Evolutionary conservation across 2,329 filamentous ascomycete species (phyloP).

Genomic region (Cercospora janseana): DNA sequence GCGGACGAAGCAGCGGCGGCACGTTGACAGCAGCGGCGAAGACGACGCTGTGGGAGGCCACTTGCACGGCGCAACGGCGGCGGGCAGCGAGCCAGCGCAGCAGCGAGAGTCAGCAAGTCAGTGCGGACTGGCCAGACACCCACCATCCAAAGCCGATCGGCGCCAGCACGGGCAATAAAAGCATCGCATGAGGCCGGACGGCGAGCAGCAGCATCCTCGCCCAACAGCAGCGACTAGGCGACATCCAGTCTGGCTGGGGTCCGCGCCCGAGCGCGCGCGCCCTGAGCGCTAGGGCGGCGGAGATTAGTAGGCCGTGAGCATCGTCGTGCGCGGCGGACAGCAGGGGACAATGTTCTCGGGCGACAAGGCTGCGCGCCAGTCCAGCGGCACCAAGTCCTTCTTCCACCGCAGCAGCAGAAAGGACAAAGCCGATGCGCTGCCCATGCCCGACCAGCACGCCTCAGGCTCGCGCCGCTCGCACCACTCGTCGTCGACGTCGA

Average conservation of each 20-base stretch:
- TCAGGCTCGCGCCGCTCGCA: slow-evolving; percentile 70
- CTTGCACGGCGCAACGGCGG: too few species aligned
- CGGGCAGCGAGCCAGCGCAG: not conserved
- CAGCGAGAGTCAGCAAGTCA: not conserved
- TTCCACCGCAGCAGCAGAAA: slow-evolving; percentile 76
- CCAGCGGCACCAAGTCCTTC: slow-evolving; percentile 76
- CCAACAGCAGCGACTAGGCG: not conserved
- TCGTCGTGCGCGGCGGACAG: not conserved
- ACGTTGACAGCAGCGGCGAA: too few species aligned
- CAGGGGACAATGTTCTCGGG: slow-evolving; percentile 36
- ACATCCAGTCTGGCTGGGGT: slow-evolving; percentile 7
- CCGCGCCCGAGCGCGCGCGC: slow-evolving; percentile 17
- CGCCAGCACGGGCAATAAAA: slow-evolving; percentile 6
- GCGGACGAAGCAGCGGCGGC: too few species aligned
- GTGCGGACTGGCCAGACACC: not conserved
- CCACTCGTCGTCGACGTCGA: slow-evolving; percentile 58
- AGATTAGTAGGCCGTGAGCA: slow-evolving; percentile 1
- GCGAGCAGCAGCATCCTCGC: not conserved
- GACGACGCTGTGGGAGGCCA: too few species aligned
- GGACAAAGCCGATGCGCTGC: slow-evolving; percentile 64
- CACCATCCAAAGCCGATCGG: slow-evolving; percentile 4
- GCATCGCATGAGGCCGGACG: slow-evolving; percentile 2
- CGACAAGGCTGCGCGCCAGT: slow-evolving; percentile 77
- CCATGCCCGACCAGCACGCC: slow-evolving; percentile 57
- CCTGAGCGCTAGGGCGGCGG: slow-evolving; percentile 22